phyloP scores from a whole-genome alignment of 768 basidiomycete genomes.

The Tricholoma furcatifolium region DNA sequence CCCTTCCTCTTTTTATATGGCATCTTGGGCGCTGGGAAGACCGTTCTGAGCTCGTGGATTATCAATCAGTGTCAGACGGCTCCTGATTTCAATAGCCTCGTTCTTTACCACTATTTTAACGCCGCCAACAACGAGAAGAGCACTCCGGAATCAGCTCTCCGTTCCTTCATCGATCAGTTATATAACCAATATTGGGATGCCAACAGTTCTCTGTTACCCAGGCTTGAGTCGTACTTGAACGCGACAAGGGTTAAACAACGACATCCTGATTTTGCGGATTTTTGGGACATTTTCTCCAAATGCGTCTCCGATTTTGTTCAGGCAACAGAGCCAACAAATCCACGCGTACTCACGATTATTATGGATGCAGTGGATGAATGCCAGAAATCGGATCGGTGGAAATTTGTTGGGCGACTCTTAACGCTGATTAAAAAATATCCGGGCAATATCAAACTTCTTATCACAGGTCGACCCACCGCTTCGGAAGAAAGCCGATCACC shows the following conservation, averaged over 20 bases:
- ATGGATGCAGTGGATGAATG: conserved; percentile 11
- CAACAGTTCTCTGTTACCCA: neutral
- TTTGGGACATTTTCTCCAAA: neutral
- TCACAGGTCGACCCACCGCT: conserved; percentile 4
- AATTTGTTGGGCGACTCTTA: neutral
- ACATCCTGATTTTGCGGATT: neutral
- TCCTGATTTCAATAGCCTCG: neutral
- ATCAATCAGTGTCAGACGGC: neutral
- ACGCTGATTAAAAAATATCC: neutral
- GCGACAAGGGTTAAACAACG: neutral
- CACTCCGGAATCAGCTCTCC: neutral
- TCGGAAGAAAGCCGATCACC: neutral
- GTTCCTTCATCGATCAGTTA: conserved; percentile 3
- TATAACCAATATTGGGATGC: neutral
- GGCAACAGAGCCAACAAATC: neutral
- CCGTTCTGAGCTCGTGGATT: conserved; percentile 11
- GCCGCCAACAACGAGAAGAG: neutral
- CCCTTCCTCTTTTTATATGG: conserved; percentile 7
- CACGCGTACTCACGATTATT: neutral
- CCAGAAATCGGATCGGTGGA: neutral
- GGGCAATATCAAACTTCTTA: neutral
- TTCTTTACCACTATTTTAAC: conserved; percentile 13
- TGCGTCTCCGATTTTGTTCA: neutral
- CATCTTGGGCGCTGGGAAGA: conserved; percentile 8
- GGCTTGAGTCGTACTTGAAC: neutral